Conservation (phyloP, 2,329 filamentous ascomycete genomes). For the Pseudocercospora ulei region DNA sequence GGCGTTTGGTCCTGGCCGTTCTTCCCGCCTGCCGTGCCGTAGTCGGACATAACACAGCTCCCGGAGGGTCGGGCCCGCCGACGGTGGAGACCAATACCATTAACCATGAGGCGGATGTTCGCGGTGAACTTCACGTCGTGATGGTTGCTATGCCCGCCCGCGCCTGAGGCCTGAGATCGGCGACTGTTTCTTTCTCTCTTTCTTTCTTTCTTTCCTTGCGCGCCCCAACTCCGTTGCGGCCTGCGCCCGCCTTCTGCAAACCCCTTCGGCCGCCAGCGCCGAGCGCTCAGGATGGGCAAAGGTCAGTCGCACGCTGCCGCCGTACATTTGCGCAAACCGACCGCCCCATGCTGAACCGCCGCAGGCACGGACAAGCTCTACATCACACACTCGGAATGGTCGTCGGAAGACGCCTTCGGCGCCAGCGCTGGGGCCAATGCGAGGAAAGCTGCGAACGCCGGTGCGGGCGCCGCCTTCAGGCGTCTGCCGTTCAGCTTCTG, state of each 20-base stretch:
- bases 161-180: too few relatives aligned
- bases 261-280: background rate
- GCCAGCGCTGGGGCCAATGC: slow-evolving; percentile 63
- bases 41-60: too few relatives aligned
- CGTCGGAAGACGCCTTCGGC: slow-evolving; percentile 77
- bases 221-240: background rate
- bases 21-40: too few relatives aligned
- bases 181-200: too few relatives aligned
- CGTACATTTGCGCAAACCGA: background rate
- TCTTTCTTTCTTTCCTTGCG: too few relatives aligned
- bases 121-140: background rate
- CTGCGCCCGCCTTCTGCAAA: background rate
- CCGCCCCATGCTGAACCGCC: slow-evolving; percentile 17
- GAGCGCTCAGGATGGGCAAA: slow-evolving; percentile 18
- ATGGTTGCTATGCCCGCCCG: too few relatives aligned
- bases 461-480: slow-evolving; percentile 60
- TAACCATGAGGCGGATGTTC: background rate
- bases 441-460: slow-evolving; percentile 45
- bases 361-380: slow-evolving; percentile 37
- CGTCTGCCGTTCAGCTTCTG: slow-evolving; percentile 97
- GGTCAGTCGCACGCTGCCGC: slow-evolving; percentile 11
- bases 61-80: too few relatives aligned
- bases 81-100: slow-evolving; percentile 1
- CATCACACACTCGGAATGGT: slow-evolving; percentile 98
- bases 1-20: too few relatives aligned